These are phyloP conservation scores for Apophysomyces elegans DNA, from an alignment of 371 early-diverging fungal genomes.

Conservation along the genomic window DNA sequence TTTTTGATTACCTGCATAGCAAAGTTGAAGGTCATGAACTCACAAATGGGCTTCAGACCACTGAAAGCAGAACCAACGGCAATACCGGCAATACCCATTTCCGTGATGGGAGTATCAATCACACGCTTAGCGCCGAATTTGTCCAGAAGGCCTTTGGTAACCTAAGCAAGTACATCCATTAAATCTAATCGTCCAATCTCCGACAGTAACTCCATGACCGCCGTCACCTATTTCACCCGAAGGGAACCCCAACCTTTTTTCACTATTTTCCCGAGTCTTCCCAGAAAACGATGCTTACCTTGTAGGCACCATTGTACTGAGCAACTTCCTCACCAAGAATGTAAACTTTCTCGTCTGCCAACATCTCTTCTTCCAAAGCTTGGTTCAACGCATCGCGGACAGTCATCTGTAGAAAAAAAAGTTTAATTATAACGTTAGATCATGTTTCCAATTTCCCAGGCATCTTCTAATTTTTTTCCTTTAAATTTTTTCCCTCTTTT, in stretches of 20 bases:
- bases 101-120: constrained; percentile 99
- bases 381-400: constrained; percentile 98
- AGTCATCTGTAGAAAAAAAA: constrained; percentile 71
- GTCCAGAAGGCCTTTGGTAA: constrained; percentile 96
- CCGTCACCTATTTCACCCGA: constrained; percentile 28
- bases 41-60: constrained; percentile 98
- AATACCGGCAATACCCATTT: constrained; percentile 99
- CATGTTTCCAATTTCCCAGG: constrained; percentile 1
- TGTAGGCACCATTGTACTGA: constrained; percentile 99
- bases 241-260: constrained; percentile 49
- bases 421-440: neutral
- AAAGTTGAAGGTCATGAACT: constrained; percentile 99
- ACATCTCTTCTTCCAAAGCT: constrained; percentile 98
- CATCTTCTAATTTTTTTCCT: constrained; percentile 11
- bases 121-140: constrained; percentile 98
- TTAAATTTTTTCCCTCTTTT: constrained; percentile 8
- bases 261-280: constrained; percentile 48
- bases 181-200: constrained; percentile 19
- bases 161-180: constrained; percentile 55
- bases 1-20: constrained; percentile 90
- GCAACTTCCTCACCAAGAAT: constrained; percentile 99
- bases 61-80: constrained; percentile 97
- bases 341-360: constrained; percentile 89
- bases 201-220: constrained; percentile 15
- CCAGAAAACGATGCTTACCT: constrained; percentile 65